Percentiles rank a stretch among this genome's conserved stretches.
Conservation (phyloP, 2,329 filamentous ascomycete genomes). For the Phialophora macrospora region DNA sequence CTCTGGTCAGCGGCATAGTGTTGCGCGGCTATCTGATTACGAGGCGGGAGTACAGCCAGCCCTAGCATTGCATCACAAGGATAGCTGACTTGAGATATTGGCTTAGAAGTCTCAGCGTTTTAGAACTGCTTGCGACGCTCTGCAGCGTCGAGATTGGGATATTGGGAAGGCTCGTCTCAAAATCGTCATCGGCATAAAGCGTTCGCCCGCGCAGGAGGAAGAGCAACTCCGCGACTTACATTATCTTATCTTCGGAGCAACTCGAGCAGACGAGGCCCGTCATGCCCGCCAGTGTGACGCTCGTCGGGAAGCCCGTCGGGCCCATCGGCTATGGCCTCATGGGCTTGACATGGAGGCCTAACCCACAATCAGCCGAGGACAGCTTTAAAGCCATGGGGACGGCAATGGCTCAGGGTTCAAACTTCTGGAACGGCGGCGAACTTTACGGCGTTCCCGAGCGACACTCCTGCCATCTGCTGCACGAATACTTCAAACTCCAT, state of each 20-base stretch:
- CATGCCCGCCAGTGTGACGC: slow-evolving; percentile 27
- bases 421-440: slow-evolving; percentile 67
- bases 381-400: slow-evolving; percentile 61
- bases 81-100: not conserved
- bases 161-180: not conserved
- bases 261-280: not conserved
- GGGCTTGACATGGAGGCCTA: slow-evolving; percentile 47
- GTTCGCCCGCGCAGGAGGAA: not conserved
- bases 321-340: slow-evolving; percentile 57
- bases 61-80: not conserved
- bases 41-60: too few species aligned
- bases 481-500: slow-evolving; percentile 66
- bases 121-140: not conserved
- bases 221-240: too few species aligned
- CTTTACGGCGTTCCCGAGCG: slow-evolving; percentile 65
- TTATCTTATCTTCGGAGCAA: not conserved
- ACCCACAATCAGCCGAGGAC: slow-evolving; percentile 42
- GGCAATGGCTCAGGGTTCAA: slow-evolving; percentile 54
- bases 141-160: not conserved
- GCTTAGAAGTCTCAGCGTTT: not conserved
- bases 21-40: too few species aligned
- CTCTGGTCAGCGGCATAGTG: too few species aligned
- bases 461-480: slow-evolving; percentile 65
- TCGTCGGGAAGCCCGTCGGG: slow-evolving; percentile 55
- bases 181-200: not conserved